Percentiles rank a stretch among this genome's conserved stretches.
Conservation (phyloP, 768 basidiomycete species). For the Scleroderma citrinum region DNA sequence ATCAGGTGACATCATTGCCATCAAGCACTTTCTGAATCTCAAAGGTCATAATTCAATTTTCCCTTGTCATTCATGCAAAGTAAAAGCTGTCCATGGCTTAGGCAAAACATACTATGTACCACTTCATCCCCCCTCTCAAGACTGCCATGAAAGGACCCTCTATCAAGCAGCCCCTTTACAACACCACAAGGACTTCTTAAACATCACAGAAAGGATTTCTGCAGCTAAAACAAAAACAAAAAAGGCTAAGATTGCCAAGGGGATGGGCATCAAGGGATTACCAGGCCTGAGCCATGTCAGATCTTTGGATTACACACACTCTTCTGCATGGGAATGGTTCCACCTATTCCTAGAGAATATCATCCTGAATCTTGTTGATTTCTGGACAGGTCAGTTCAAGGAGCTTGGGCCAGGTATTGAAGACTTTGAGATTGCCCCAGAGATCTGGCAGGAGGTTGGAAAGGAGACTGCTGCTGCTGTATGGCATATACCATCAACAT, state of each 20-base stretch:
- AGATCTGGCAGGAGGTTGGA: constrained; percentile 40
- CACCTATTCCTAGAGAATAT: constrained; percentile 44
- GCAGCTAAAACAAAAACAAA: constrained; percentile 14
- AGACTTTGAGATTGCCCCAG: constrained; percentile 20
- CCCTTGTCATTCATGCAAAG: constrained; percentile 33
- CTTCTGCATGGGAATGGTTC: constrained; percentile 46
- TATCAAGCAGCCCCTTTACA: too few relatives aligned
- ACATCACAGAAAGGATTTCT: constrained; percentile 19
- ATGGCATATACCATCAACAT: constrained; percentile 24
- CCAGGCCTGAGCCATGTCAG: constrained; percentile 27
- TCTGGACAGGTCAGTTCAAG: constrained; percentile 40
- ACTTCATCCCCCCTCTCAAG: constrained; percentile 23
- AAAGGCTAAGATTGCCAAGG: constrained; percentile 18
- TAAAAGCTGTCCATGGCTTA: constrained; percentile 25
- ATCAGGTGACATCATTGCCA: constrained; percentile 32
- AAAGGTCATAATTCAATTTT: constrained; percentile 32
- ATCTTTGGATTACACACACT: constrained; percentile 32
- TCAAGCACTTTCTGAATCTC: constrained; percentile 26
- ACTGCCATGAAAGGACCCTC: constrained; percentile 11
- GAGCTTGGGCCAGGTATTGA: constrained; percentile 26
- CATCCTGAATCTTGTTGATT: constrained; percentile 32
- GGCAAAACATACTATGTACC: constrained; percentile 24
- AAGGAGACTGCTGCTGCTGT: constrained; percentile 19
- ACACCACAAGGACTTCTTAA: constrained; percentile 24
- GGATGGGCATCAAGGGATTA: constrained; percentile 30